Conservation (phyloP, 352 stramenopile genomes). For the Blastocystis sp. region DNA sequence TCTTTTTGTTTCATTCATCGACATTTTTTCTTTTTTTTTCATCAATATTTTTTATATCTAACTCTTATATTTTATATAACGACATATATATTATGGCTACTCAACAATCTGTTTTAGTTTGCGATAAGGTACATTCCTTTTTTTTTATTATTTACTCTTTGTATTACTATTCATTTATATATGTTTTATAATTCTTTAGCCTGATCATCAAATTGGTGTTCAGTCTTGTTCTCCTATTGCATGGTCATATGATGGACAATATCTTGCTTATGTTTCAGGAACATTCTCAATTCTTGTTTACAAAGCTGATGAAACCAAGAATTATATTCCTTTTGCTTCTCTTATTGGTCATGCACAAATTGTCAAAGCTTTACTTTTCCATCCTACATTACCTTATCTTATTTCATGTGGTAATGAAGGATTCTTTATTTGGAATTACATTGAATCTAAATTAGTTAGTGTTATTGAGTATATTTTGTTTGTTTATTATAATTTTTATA, state of each 20-base stretch:
- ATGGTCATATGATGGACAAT: conserved; percentile 16
- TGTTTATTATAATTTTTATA: too few species aligned
- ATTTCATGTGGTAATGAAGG: conserved; percentile 13
- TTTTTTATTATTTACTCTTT: too few species aligned
- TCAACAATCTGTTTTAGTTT: too few species aligned
- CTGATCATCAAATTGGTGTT: conserved; percentile 23
- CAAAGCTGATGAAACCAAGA: background rate
- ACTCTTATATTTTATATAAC: too few species aligned
- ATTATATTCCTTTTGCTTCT: background rate
- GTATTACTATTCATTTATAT: too few species aligned
- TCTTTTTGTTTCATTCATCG: too few species aligned
- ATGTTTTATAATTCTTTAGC: too few species aligned
- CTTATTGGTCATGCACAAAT: background rate
- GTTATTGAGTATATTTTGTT: conserved; percentile 3
- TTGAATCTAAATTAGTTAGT: background rate
- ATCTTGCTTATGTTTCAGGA: conserved; percentile 16
- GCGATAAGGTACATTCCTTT: too few species aligned
- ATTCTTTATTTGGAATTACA: conserved; percentile 16
- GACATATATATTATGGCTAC: too few species aligned
- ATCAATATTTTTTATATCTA: too few species aligned
- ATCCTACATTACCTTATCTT: background rate
- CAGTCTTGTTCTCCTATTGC: conserved; percentile 4
- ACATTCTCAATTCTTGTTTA: conserved; percentile 14
- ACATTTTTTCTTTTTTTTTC: too few species aligned
- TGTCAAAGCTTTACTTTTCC: background rate